A percentile compares a stretch with the other conserved stretches of the same genome.
These are phyloP conservation scores for Dichotomopilus funicola DNA, from an alignment of 2,329 filamentous ascomycete species.

Conservation along the genomic window DNA sequence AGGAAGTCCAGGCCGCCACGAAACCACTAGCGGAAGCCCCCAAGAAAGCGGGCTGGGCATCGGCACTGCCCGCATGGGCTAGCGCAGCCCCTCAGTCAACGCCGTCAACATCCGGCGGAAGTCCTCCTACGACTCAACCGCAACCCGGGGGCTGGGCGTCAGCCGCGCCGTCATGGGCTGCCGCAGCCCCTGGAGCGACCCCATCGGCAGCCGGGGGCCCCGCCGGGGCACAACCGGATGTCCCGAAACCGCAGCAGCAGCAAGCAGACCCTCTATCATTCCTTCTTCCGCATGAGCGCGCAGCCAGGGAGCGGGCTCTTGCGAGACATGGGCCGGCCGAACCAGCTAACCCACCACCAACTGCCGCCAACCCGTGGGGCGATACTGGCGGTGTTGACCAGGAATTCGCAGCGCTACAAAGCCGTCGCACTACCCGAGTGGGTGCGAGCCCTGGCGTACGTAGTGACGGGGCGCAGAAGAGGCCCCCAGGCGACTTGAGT, in stretches of 20 bases:
- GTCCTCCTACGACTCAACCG: too few relatives aligned
- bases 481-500: too few relatives aligned
- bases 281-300: slow-evolving; percentile 14
- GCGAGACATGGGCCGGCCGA: background rate
- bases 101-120: too few relatives aligned
- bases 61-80: too few relatives aligned
- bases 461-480: too few relatives aligned
- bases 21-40: too few relatives aligned
- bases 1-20: too few relatives aligned
- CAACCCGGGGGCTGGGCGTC: background rate
- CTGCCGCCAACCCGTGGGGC: background rate
- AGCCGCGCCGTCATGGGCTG: slow-evolving; percentile 2
- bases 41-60: too few relatives aligned
- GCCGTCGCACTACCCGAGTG: background rate
- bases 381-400: background rate
- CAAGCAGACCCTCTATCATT: slow-evolving; percentile 1
- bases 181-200: background rate
- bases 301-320: slow-evolving; percentile 6
- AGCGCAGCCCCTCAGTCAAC: too few relatives aligned
- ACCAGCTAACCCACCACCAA: background rate
- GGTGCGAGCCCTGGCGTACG: too few relatives aligned
- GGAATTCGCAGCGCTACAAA: background rate
- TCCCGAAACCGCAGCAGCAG: background rate
- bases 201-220: background rate
- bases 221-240: background rate